Percentiles rank a stretch among this genome's conserved stretches.
phyloP scores from a whole-genome alignment of 441 rosid species.

The Theobroma grandiflorum region DNA sequence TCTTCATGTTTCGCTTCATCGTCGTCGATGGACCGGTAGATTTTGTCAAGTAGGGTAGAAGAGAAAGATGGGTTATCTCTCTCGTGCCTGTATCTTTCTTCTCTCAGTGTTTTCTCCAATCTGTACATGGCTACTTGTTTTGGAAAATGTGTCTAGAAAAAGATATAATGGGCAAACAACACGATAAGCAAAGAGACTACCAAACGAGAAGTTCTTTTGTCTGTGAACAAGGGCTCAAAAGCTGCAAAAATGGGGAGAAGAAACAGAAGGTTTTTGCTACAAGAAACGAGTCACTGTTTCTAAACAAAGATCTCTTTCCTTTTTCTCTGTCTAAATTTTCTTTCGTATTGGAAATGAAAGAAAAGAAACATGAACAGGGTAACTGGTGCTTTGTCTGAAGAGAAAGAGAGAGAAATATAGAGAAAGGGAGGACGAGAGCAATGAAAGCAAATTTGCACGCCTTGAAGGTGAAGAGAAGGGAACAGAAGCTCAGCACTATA shows the following conservation, averaged over 20 bases:
- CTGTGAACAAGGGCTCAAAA: slow-evolving; percentile 26
- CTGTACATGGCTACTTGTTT: slow-evolving; percentile 42
- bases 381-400: slow-evolving; percentile 17
- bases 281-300: neutral
- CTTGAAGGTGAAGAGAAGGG: slow-evolving; percentile 32
- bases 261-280: neutral
- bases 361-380: slow-evolving; percentile 10
- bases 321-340: neutral
- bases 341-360: slow-evolving; percentile 17
- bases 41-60: slow-evolving; percentile 84
- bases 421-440: neutral
- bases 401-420: neutral
- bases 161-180: neutral
- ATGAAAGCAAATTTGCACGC: slow-evolving; percentile 16
- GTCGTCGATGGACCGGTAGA: slow-evolving; percentile 83
- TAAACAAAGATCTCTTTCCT: neutral
- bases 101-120: slow-evolving; percentile 44
- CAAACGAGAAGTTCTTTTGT: slow-evolving; percentile 16
- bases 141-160: neutral
- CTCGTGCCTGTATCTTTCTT: slow-evolving; percentile 34
- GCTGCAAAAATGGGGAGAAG: slow-evolving; percentile 16
- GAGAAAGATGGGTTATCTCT: slow-evolving; percentile 80
- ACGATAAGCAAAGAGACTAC: neutral
- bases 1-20: slow-evolving; percentile 45
- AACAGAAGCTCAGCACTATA: slow-evolving; percentile 8